Evolutionary conservation across 495 filamentous ascomycete genomes (phyloP).

Genomic region (Tuber borchii): DNA sequence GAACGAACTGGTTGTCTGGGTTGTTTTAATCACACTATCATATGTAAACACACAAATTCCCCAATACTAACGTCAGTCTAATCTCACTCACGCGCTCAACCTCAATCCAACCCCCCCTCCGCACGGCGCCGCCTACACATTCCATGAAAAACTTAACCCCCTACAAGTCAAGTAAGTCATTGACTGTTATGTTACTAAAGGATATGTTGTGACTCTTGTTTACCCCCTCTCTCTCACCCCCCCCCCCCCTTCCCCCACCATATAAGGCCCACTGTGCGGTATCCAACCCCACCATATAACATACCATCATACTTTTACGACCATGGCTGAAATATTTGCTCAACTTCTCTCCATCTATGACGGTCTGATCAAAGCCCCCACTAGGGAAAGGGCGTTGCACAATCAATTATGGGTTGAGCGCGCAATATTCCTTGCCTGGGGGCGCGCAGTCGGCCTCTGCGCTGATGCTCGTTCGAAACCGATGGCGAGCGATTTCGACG

Average conservation of each 20-base stretch:
- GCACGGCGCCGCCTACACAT: background rate
- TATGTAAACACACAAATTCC: background rate
- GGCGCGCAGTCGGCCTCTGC: conserved; percentile 2
- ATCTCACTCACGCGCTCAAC: background rate
- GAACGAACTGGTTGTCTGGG: too few species aligned
- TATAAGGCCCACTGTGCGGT: conserved; percentile 1
- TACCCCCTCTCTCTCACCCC: too few species aligned
- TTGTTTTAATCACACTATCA: background rate
- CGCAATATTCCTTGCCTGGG: conserved; percentile 4
- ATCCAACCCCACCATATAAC: background rate
- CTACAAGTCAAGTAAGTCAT: background rate
- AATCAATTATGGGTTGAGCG: background rate
- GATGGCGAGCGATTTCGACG: conserved; percentile 2
- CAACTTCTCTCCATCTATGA: conserved; percentile 2
- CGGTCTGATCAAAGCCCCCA: background rate
- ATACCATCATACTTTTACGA: background rate
- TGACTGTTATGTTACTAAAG: conserved; percentile 3
- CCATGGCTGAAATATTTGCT: conserved; percentile 2
- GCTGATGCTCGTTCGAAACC: background rate
- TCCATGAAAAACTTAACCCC: background rate
- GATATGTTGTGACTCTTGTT: conserved; percentile 4
- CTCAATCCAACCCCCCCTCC: background rate
- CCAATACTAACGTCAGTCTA: background rate
- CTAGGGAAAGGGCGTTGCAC: background rate
- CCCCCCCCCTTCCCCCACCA: background rate